Evolutionary conservation across 371 early-diverging fungal genomes (phyloP), one percentile per base, ranked within the genome.

Genomic region (Mucor irregularis): DNA sequence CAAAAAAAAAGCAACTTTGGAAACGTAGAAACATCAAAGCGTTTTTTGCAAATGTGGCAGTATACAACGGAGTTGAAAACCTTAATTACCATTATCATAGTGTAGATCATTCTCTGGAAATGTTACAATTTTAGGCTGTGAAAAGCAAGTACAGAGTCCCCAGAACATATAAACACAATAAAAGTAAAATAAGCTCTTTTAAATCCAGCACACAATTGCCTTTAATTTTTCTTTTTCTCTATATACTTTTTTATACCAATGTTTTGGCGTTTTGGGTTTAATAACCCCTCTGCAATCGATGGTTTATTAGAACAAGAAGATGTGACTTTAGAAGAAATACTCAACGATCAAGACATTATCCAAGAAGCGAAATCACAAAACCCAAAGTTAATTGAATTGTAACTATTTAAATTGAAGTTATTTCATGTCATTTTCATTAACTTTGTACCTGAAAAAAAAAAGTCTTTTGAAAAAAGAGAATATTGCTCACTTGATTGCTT

Each of bases 291-390:
- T 16, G 85, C 83, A 40, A 84, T 91, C 31, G 92, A 92, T 63
- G 80, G 83, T 38, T 75, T 91, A 49, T 80, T 93, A 26, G 91
- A 90, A 55, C 85, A 85, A 49, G 88, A 89, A 54, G 86, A 85
- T 49, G 79, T 86, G 34, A 87, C 84, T 9, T 71, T 91, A 35
- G 89, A 90, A 53, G 90, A 90, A 51, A 66, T 92, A 48, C 71
- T 93, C 42, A 85, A 85, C 55, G 90, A 91, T 63, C 90, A 90
- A 61, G 92, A 92, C 71, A 74, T 93, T 56, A 68, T 93, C 47
- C 94, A 93, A 74, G 92, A 92, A 73, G 87, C 87, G 74, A 92
- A 92, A 74, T 74, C 85, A 13, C 89, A 90, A 53, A 91, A 90
- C 66, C 73, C 86, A 48, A 87, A 88, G 61, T 84, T 92, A 40